Conservation (phyloP, 306 rosid species). For the Cicer yamashitae region DNA sequence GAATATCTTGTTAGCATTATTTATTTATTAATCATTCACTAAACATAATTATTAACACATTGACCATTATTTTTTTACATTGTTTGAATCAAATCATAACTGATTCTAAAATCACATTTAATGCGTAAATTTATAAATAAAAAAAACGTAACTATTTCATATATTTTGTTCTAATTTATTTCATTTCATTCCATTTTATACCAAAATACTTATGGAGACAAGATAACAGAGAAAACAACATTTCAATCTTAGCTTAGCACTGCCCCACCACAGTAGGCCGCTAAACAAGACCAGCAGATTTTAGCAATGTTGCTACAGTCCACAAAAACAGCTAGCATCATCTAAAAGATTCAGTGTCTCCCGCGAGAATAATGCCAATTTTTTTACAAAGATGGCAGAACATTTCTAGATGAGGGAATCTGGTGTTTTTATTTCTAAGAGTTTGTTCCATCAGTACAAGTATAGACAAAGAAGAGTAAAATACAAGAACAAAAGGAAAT, state of each 20-base stretch:
- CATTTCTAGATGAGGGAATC: slow-evolving; percentile 45
- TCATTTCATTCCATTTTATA: no score
- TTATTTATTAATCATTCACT: no score
- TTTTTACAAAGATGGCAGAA: slow-evolving; percentile 46
- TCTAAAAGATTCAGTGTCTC: slow-evolving; percentile 48
- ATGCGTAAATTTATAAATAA: no score
- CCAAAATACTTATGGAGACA: neutral
- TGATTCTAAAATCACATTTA: no score
- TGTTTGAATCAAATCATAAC: no score
- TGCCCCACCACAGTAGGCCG: slow-evolving; percentile 57
- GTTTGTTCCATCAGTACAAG: slow-evolving; percentile 82
- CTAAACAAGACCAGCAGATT: slow-evolving; percentile 42
- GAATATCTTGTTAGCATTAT: no score
- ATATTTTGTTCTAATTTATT: no score
- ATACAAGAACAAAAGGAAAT: slow-evolving; percentile 62
- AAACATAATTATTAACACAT: no score
- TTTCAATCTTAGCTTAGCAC: slow-evolving; percentile 35
- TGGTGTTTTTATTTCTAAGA: slow-evolving; percentile 72
- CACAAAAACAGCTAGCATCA: slow-evolving; percentile 47
- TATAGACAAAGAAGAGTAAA: slow-evolving; percentile 74
- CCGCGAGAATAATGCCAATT: slow-evolving; percentile 41
- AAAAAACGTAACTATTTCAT: no score
- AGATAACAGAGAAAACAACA: slow-evolving; percentile 49
- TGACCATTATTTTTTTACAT: no score
- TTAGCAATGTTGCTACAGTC: slow-evolving; percentile 36